Conservation (phyloP, 2,329 filamentous ascomycete genomes). For the Stachybotrys echinatus region DNA sequence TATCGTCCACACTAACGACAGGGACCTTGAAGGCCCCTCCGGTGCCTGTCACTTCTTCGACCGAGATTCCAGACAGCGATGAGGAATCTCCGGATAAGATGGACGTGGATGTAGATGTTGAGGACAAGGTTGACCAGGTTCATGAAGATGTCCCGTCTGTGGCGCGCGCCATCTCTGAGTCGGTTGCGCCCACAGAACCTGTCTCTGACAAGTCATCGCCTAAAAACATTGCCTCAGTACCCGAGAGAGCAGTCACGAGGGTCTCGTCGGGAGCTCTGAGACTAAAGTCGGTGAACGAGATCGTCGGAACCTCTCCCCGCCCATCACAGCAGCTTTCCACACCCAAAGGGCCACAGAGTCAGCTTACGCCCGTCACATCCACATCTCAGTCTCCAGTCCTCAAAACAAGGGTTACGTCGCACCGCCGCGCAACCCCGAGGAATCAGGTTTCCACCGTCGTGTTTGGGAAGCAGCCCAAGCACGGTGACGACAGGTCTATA, state of each 20-base stretch:
- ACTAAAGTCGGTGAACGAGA: conserved; percentile 69
- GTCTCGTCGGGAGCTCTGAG: conserved; percentile 66
- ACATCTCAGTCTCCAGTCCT: conserved; percentile 37
- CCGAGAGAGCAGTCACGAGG: conserved; percentile 58
- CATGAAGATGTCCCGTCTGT: not conserved
- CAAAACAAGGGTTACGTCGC: conserved; percentile 22
- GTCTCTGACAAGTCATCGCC: not conserved
- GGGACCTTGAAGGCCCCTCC: not conserved
- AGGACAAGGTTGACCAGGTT: not conserved
- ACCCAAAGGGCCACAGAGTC: conserved; percentile 22
- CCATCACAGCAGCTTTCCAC: conserved; percentile 25
- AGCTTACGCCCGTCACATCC: conserved; percentile 34
- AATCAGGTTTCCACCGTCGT: conserved; percentile 70
- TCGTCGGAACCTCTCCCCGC: conserved; percentile 54
- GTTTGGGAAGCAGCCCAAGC: conserved; percentile 63
- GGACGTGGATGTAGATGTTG: conserved; percentile 12
- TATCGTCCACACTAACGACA: not conserved
- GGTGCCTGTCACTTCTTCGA: conserved; percentile 4
- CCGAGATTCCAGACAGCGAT: conserved; percentile 30
- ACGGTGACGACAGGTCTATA: conserved; percentile 40
- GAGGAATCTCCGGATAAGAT: conserved; percentile 25
- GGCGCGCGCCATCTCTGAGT: not conserved
- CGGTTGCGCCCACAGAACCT: not conserved
- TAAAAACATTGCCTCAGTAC: conserved; percentile 9
- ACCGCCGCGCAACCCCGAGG: conserved; percentile 53